phyloP scores from a whole-genome alignment of 2,329 filamentous ascomycete genomes.

The Trichothecium roseum region DNA sequence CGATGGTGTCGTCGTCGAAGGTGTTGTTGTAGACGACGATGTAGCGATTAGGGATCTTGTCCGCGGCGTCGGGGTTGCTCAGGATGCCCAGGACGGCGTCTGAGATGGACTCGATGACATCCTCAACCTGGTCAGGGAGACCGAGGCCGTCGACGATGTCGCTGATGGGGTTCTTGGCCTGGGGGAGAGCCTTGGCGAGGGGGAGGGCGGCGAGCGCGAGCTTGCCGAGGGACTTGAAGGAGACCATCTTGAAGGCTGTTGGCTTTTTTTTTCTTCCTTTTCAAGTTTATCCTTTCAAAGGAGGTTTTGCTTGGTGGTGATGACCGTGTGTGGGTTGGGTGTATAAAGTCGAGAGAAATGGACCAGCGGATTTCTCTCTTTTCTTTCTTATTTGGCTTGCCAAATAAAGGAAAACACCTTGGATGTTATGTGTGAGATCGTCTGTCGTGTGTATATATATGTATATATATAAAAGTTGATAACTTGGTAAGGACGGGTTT shows the following conservation, averaged over 20 bases:
- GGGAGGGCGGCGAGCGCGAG: slow-evolving; percentile 1
- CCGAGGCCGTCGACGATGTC: slow-evolving; percentile 1
- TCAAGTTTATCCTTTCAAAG: no score
- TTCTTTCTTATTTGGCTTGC: no score
- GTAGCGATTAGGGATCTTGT: slow-evolving; percentile 46
- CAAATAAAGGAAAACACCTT: no score
- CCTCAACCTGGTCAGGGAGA: slow-evolving; percentile 3
- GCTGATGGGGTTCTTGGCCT: neutral
- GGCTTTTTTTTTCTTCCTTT: no score
- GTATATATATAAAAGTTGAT: no score
- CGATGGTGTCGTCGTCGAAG: slow-evolving; percentile 35
- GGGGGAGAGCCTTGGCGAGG: slow-evolving; percentile 3
- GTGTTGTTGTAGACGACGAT: slow-evolving; percentile 56
- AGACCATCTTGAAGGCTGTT: slow-evolving; percentile 1
- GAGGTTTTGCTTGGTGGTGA: no score
- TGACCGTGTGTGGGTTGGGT: no score
- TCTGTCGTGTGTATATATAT: no score
- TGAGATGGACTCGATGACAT: slow-evolving; percentile 7
- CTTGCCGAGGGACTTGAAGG: slow-evolving; percentile 2
- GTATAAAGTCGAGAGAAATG: no score
- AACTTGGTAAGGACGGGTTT: no score
- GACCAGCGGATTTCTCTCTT: no score
- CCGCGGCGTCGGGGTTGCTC: slow-evolving; percentile 34
- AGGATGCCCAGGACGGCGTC: slow-evolving; percentile 19
- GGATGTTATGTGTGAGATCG: no score